Evolutionary conservation across 2,329 filamentous ascomycete genomes (phyloP), one percentile per base, ranked within the genome.

Genomic region (Epichloe elymi): DNA sequence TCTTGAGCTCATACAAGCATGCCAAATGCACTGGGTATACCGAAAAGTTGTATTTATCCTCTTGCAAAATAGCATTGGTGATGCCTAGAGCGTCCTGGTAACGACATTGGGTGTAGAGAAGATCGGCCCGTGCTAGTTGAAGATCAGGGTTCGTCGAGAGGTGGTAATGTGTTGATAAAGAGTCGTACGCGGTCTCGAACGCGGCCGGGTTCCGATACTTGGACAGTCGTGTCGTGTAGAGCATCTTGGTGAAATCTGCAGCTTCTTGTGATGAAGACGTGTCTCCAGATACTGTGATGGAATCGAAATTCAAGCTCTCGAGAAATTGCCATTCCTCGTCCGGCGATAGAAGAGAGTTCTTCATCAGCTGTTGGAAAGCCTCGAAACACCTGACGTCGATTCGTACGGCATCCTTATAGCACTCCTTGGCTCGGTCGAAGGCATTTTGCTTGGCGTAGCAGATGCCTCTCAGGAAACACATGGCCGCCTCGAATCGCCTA

Each of bases 341-440:
- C 0, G 90, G 89, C 46, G 80, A 81, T 80, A 98, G 86, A 55
- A 98, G 76, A 19, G 87, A 87, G 70, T 98, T 98, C 70, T 89
- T 88, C 83, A 97, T 96, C 51, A 98, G 78, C 71, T 97, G 90
- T 60, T 96, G 90, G 63, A 98, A 97, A 0, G 93, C 93, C 68
- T 98, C 93, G 63, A 95, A 97, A 69, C 93, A 98, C 66, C 95
- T 90, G 3, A 97, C 90, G 63, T 98, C 93, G 62, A 98, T 96
- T 55, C 87, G 82, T 44, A 97, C 89, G 2, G 93, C 93, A 61
- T 95, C 88, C 71, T 96, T 97, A 75, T 97, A 98, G 70, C 93
- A 97, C 61, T 97, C 90, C 66, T 96, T 96, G 49, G 93, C 93
- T 36, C 89, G 83, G 65, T 98, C 93, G 61, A 97, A 97, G 26